A percentile compares a stretch with the other conserved stretches of the same genome.
These are phyloP conservation scores for Alternaria consortialis DNA, from an alignment of 2,329 filamentous ascomycete genomes.

Conservation along the genomic window DNA sequence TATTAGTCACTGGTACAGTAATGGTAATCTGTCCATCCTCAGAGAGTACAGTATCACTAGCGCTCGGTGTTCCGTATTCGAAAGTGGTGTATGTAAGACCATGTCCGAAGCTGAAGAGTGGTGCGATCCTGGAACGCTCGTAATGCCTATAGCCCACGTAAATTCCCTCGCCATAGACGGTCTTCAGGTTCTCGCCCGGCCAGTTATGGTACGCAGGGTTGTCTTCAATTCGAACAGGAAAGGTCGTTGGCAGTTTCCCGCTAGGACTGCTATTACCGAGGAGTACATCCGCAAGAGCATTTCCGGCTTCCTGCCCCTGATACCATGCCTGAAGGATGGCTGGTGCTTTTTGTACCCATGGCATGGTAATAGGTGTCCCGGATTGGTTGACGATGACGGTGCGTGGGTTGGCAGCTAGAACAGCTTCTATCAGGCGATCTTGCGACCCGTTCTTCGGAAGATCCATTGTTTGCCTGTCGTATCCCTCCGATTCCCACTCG, in stretches of 20 bases:
- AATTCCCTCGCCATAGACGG: constrained; percentile 75
- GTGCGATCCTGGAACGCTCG: constrained; percentile 67
- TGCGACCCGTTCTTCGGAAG: constrained; percentile 65
- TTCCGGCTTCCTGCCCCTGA: constrained; percentile 85
- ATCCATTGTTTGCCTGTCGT: constrained; percentile 70
- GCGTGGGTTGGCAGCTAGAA: constrained; percentile 71
- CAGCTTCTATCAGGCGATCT: constrained; percentile 70
- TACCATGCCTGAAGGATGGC: constrained; percentile 82
- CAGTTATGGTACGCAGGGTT: constrained; percentile 77
- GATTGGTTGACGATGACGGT: constrained; percentile 78
- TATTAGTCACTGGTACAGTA: constrained; percentile 63
- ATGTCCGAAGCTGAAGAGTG: constrained; percentile 79
- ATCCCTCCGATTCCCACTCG: constrained; percentile 78
- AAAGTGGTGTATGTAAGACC: constrained; percentile 81
- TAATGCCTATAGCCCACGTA: constrained; percentile 79
- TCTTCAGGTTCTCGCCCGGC: constrained; percentile 73
- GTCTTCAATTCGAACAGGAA: constrained; percentile 67
- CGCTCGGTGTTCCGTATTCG: constrained; percentile 66
- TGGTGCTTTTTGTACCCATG: constrained; percentile 71
- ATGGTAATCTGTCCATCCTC: constrained; percentile 59
- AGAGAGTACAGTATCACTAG: constrained; percentile 59
- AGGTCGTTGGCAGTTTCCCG: constrained; percentile 77
- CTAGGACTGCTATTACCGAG: constrained; percentile 78
- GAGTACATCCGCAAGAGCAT: constrained; percentile 79
- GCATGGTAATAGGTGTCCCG: constrained; percentile 76